Base-by-base conservation (phyloP, 2,329 filamentous ascomycete genomes). In the Fusarium compactum region DNA sequence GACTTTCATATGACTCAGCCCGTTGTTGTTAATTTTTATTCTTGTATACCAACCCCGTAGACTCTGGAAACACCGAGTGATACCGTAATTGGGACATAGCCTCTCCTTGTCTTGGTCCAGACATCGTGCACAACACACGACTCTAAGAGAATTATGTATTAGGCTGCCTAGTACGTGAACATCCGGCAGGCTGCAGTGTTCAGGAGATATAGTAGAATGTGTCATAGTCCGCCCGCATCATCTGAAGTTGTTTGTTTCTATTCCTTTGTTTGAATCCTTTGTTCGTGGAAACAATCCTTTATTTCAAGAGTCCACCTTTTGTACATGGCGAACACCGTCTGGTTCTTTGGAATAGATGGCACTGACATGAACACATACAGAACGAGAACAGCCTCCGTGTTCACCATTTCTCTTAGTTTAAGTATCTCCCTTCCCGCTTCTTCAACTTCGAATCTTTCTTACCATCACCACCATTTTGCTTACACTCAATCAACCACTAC, bases 41-140 rank as follows among this genome's bases (percentile, higher is more conserved):
- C 16, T 38, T 6, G 9, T 4, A 4, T n/a, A 11, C 9, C 5
- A 38, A 6, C 5, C 3, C 18, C 5, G 2, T n/a, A 9, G 5
- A 10, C 5, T n/a, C 9, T n/a, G 0, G 5, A 38, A 11, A 38
- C 16, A n/a, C 5, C 16, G 34, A n/a, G 9, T 11, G 5, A n/a
- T 10, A 38, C 18, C 5, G 15, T n/a, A 7, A 3, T n/a, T n/a
- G 5, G 5, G 18, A 38, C 10, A 38, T 38, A n/a, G 18, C 10
- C 10, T 12, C 34, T 38, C 10, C 18, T 38, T 38, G 6, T 18
- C 34, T 38, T 38, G 34, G 11, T n/a, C 10, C 6, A n/a, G 34
- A 6, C 6, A 38, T 12, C 18, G 4, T 38, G 4, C 6, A 7
- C 18, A n/a, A 4, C 10, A 6, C 34, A 4, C 10, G 10, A n/a